Base-by-base conservation (phyloP, 2,329 filamentous ascomycete genomes). In the Geosmithia morbida region DNA sequence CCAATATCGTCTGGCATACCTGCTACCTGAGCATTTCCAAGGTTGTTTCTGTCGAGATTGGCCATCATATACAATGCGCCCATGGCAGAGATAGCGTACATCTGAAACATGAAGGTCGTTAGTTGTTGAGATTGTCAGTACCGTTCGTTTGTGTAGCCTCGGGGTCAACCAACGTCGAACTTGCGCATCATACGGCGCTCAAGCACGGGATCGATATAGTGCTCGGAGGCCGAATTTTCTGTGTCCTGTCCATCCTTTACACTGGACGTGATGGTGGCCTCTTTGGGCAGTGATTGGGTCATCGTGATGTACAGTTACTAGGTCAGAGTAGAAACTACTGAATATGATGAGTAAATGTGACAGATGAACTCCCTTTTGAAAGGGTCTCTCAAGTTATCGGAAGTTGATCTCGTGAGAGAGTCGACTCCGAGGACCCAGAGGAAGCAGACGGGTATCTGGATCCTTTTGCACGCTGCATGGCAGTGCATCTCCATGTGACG, bases 21-120 rank as follows among this genome's bases (percentile, higher is more conserved):
- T 10, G 55, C 52, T 18, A 60, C 56, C 2, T 61, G 54, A 1
- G 60, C 53, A 45, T 55, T 60, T 37, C 54, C 58, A 51, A 55
- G 46, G 20, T 59, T 60, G 50, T 55, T 59, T 7, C 58, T 52
- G 45, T 62, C 60, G 11, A 62, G 49, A 48, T 61, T 61, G 8
- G 59, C 56, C 37, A 61, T 53, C 48, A 62, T 53, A 48, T 61
- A 62, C 30, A 60, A 48, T 8, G 61, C 46, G 19, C 49, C 56
- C 46, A 57, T 57, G 41, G 45, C 54, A 2, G 46, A 49, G 29
- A 52, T 29, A 13, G 48, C 51, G 39, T 51, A 52, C 4, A 52
- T 5, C 51, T 52, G n/a, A 10, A 22, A 33, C 39, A 29, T 26
- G 17, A 39, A 37, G 13, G 6, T 17, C 13, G 14, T 37, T 37